Conservation (phyloP, 2,329 filamentous ascomycete species). For the Apiospora phragmitis region DNA sequence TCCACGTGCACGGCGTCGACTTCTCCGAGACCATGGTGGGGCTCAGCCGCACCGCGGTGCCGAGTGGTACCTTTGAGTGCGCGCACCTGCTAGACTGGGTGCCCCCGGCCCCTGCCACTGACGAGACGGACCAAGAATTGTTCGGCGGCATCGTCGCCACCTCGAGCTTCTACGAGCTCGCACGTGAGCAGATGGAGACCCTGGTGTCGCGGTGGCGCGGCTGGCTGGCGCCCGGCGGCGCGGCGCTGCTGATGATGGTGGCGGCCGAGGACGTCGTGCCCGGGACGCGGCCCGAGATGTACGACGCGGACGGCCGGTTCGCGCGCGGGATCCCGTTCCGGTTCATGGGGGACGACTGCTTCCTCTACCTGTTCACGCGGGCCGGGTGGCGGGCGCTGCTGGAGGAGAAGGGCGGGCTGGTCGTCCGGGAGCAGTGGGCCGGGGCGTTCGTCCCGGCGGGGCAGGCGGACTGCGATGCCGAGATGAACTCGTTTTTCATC, state of each 20-base stretch:
- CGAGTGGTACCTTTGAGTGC: background rate
- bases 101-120: too few species aligned
- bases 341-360: background rate
- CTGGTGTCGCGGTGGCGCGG: background rate
- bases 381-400: conserved; percentile 7
- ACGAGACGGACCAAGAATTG: too few species aligned
- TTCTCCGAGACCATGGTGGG: background rate
- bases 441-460: background rate
- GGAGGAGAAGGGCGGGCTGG: background rate
- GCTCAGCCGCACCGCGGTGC: background rate
- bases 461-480: background rate
- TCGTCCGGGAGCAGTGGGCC: background rate
- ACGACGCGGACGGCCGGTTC: background rate
- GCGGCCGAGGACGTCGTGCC: background rate
- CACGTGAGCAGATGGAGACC: background rate
- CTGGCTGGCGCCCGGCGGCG: conserved; percentile 4
- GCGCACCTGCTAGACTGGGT: background rate
- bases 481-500: background rate
- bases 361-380: background rate
- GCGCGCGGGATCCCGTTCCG: conserved; percentile 2
- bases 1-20: conserved; percentile 6
- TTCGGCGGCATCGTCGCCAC: background rate
- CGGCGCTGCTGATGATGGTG: background rate
- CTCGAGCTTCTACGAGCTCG: background rate
- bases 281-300: background rate